Conservation (phyloP, 805 yeast genomes). For the Lachancea sp. region DNA sequence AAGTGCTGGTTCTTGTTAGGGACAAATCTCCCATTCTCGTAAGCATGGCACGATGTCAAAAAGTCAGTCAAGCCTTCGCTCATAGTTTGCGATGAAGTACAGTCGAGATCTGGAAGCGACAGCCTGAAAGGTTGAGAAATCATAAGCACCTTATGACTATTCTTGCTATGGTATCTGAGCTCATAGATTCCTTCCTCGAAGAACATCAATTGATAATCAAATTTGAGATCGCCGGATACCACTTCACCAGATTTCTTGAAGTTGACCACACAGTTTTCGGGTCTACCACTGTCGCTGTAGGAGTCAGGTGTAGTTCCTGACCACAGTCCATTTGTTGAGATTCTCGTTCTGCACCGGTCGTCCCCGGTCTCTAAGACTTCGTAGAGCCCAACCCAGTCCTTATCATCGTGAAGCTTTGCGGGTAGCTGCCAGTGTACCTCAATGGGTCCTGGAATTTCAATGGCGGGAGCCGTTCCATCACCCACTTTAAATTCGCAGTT, state of each 20-base stretch:
- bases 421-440: conserved; percentile 51
- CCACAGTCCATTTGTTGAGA: conserved; percentile 68
- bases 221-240: conserved; percentile 42
- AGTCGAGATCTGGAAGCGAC: conserved; percentile 33
- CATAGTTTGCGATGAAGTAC: conserved; percentile 24
- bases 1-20: conserved; percentile 21
- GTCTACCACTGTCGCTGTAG: conserved; percentile 25
- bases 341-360: conserved; percentile 48
- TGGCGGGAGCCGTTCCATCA: conserved; percentile 26
- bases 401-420: conserved; percentile 35
- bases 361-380: conserved; percentile 52
- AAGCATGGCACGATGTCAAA: conserved; percentile 16
- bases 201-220: conserved; percentile 42
- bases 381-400: conserved; percentile 77
- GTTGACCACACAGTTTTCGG: conserved; percentile 11
- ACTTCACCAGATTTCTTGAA: conserved; percentile 7
- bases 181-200: conserved; percentile 72
- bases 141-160: conserved; percentile 62
- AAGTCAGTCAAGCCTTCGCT: conserved; percentile 19
- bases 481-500: conserved; percentile 28
- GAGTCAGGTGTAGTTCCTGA: conserved; percentile 36
- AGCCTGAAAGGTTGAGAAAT: conserved; percentile 64
- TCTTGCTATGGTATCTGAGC: conserved; percentile 61
- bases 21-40: conserved; percentile 23
- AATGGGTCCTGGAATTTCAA: conserved; percentile 40